Percentiles rank a stretch among this genome's conserved stretches.
These are phyloP conservation scores for Fistulifera solaris DNA, from an alignment of 108 stramenopile species.

Conservation along the genomic window DNA sequence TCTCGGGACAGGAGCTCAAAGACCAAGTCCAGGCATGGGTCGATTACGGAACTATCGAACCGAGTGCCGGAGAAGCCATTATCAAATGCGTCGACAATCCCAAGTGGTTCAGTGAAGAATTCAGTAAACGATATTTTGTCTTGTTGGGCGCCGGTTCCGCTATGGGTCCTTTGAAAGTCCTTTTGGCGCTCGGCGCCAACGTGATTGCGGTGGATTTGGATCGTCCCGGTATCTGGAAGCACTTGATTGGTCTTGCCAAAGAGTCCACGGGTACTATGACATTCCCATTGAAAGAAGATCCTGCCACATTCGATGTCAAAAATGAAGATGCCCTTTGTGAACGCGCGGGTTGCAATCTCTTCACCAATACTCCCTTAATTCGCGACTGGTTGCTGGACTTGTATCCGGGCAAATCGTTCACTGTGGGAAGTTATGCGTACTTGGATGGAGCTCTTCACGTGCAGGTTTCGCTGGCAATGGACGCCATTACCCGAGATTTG, in stretches of 20 bases:
- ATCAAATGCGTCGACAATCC: conserved; percentile 73
- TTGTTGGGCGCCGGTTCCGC: conserved; percentile 95
- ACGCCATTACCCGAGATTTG: conserved; percentile 80
- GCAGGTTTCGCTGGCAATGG: conserved; percentile 93
- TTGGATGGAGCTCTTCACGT: conserved; percentile 94
- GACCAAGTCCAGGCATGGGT: conserved; percentile 88
- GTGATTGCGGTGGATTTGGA: conserved; percentile 94
- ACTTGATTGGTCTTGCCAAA: conserved; percentile 71
- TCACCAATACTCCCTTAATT: conserved; percentile 90
- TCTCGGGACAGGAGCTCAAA: conserved; percentile 72
- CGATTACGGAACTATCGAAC: conserved; percentile 91
- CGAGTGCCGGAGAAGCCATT: conserved; percentile 89
- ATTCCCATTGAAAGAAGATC: conserved; percentile 80
- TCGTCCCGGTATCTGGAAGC: conserved; percentile 84
- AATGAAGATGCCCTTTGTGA: conserved; percentile 64
- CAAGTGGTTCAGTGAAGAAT: conserved; percentile 53
- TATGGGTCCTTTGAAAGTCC: conserved; percentile 93
- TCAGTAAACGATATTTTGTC: conserved; percentile 91
- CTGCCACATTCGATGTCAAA: conserved; percentile 25
- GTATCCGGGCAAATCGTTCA: conserved; percentile 73
- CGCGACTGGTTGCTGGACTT: conserved; percentile 88
- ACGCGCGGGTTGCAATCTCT: conserved; percentile 85
- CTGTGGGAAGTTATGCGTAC: conserved; percentile 93
- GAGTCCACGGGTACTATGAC: conserved; percentile 85
- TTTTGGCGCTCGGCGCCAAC: conserved; percentile 92